These are phyloP conservation scores for Ensete glaucum DNA, from an alignment of 176 grass and related monocot genomes.

Conservation along the genomic window DNA sequence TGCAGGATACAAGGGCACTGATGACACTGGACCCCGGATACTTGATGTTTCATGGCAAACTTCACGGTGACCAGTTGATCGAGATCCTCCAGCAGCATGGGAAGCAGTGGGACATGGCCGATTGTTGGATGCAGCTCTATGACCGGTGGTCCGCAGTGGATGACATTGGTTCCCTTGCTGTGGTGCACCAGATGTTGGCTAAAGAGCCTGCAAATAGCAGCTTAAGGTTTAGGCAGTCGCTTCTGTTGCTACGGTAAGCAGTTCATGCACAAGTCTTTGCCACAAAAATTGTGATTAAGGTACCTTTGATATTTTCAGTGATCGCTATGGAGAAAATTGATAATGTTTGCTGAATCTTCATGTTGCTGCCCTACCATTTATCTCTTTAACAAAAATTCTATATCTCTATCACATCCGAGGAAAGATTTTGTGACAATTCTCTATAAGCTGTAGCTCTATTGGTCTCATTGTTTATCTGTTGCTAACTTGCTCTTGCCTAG, in stretches of 20 bases:
- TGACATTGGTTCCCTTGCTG: constrained; percentile 77
- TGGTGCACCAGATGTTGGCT: constrained; percentile 83
- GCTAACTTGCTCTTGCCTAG: no score
- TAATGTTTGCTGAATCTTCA: not conserved
- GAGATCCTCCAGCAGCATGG: constrained; percentile 57
- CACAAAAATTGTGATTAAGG: not conserved
- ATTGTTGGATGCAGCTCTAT: constrained; percentile 98
- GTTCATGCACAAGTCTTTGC: not conserved
- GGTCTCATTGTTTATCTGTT: no score
- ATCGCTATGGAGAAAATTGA: not conserved
- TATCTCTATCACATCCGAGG: not conserved
- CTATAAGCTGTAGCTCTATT: no score
- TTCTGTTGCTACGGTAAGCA: constrained; percentile 72
- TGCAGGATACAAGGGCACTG: constrained; percentile 68
- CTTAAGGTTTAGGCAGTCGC: constrained; percentile 80
- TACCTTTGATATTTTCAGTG: not conserved
- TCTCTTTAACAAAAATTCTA: not conserved
- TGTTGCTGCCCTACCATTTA: not conserved
- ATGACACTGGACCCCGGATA: constrained; percentile 67
- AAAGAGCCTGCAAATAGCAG: constrained; percentile 87
- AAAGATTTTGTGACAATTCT: not conserved
- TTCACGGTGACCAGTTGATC: constrained; percentile 77
- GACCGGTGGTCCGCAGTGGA: constrained; percentile 90
- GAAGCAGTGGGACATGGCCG: constrained; percentile 84
- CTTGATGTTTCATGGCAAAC: constrained; percentile 80